Conservation (phyloP, 1,284 basidiomycete species). For the Pholiota adiposa region DNA sequence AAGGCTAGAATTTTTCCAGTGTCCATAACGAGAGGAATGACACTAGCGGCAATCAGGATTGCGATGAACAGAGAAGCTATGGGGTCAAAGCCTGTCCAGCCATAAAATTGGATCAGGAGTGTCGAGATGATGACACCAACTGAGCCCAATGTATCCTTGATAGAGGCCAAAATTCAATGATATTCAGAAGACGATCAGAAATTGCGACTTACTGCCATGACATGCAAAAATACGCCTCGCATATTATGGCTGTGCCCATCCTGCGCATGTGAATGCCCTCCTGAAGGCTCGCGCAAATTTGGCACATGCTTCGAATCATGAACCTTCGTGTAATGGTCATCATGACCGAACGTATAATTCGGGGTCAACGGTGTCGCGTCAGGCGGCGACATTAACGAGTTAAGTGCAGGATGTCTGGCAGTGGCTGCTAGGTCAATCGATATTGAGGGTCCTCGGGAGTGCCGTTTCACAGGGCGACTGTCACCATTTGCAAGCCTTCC, state of each 20-base stretch:
- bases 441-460: conserved; percentile 35
- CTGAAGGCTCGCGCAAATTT: conserved; percentile 56
- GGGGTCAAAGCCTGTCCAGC: conserved; percentile 99
- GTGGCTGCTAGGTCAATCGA: conserved; percentile 27
- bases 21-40: conserved; percentile 94
- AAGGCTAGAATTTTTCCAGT: conserved; percentile 89
- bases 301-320: conserved; percentile 54
- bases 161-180: conserved; percentile 9
- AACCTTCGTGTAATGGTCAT: conserved; percentile 61
- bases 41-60: conserved; percentile 91
- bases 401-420: conserved; percentile 1
- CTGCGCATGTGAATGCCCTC: conserved; percentile 51
- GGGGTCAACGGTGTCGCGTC: conserved; percentile 57
- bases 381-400: conserved; percentile 17
- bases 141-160: conserved; percentile 84
- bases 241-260: conserved; percentile 97
- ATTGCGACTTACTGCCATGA: conserved; percentile 74
- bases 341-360: conserved; percentile 61
- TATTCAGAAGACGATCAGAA: background rate
- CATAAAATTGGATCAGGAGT: conserved; percentile 92
- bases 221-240: conserved; percentile 97
- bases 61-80: conserved; percentile 98
- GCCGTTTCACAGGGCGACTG: conserved; percentile 26
- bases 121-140: conserved; percentile 99
- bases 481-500: conserved; percentile 8